Percentiles rank a stretch among this genome's conserved stretches.
These are phyloP conservation scores for Leccinum rimulosum DNA, from an alignment of 768 basidiomycete species.

Conservation along the genomic window DNA sequence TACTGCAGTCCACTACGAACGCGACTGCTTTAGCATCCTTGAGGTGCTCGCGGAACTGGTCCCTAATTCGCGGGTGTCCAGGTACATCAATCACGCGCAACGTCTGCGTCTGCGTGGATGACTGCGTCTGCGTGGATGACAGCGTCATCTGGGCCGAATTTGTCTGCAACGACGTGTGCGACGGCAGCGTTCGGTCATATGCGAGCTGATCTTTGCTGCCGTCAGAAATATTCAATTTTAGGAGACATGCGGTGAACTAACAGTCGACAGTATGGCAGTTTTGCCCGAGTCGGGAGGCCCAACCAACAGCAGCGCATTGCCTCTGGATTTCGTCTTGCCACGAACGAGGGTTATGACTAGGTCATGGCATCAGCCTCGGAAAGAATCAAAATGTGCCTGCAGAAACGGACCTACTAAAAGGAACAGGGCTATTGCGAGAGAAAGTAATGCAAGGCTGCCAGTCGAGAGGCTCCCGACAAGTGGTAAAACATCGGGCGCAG, in stretches of 20 bases:
- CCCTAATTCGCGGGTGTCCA: slow-evolving; percentile 79
- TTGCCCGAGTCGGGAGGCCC: slow-evolving; percentile 79
- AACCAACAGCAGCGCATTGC: slow-evolving; percentile 68
- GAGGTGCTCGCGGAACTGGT: slow-evolving; percentile 69
- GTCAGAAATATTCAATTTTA: slow-evolving; percentile 7
- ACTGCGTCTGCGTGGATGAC: slow-evolving; percentile 37
- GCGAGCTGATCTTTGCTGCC: slow-evolving; percentile 47
- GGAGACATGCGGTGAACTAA: slow-evolving; percentile 33
- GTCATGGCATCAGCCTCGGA: slow-evolving; percentile 31
- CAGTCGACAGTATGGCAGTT: slow-evolving; percentile 72
- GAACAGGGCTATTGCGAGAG: slow-evolving; percentile 43
- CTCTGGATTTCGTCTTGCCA: slow-evolving; percentile 45
- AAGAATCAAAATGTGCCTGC: neutral
- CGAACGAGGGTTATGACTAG: slow-evolving; percentile 42
- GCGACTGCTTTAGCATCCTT: slow-evolving; percentile 60
- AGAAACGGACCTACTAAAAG: slow-evolving; percentile 42
- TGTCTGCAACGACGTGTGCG: slow-evolving; percentile 75
- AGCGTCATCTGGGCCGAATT: slow-evolving; percentile 53
- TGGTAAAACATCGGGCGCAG: slow-evolving; percentile 36
- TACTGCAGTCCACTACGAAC: slow-evolving; percentile 80
- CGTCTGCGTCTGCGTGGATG: slow-evolving; percentile 40
- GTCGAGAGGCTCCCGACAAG: slow-evolving; percentile 37
- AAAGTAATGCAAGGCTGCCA: slow-evolving; percentile 39
- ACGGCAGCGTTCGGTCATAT: slow-evolving; percentile 60
- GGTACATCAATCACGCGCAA: slow-evolving; percentile 71